Evolutionary conservation across 768 basidiomycete genomes (phyloP).

Genomic region (Glaciozyma martinii): DNA sequence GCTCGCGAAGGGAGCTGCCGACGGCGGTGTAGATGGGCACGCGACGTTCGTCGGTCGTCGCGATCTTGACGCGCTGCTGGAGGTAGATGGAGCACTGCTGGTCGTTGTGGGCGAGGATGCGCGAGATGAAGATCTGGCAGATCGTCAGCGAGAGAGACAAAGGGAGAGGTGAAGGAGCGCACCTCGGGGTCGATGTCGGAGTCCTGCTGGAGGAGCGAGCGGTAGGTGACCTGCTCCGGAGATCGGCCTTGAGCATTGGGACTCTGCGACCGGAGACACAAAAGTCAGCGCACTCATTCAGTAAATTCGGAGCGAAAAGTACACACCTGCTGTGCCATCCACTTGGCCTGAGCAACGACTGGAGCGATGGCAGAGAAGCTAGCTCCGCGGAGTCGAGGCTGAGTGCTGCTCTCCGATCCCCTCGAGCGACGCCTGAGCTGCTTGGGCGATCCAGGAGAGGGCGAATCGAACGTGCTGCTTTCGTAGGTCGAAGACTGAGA

Average conservation of each 20-base stretch:
- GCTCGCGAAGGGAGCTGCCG: constrained; percentile 4
- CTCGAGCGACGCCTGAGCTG: not conserved
- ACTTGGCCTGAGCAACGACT: constrained; percentile 2
- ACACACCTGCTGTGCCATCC: not conserved
- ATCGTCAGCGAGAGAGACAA: not conserved
- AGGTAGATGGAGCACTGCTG: constrained; percentile 31
- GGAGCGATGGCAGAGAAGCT: not conserved
- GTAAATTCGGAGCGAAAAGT: not conserved
- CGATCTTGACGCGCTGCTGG: constrained; percentile 19
- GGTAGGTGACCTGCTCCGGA: constrained; percentile 15
- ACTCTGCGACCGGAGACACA: not conserved
- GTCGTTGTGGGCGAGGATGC: constrained; percentile 22
- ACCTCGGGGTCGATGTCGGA: constrained; percentile 21
- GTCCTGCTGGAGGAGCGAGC: constrained; percentile 20
- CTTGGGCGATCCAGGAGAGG: no score
- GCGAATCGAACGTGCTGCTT: no score
- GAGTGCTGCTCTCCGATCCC: not conserved
- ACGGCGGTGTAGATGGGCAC: constrained; percentile 10
- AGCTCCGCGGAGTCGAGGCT: not conserved
- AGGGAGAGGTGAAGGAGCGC: not conserved
- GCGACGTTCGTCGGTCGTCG: not conserved
- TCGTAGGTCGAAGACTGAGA: no score
- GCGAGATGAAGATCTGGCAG: constrained; percentile 18
- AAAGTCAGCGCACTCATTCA: not conserved
- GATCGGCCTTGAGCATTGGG: not conserved